Conservation (phyloP, 495 filamentous ascomycete species). For the Aspergillus sclerotioniger region DNA sequence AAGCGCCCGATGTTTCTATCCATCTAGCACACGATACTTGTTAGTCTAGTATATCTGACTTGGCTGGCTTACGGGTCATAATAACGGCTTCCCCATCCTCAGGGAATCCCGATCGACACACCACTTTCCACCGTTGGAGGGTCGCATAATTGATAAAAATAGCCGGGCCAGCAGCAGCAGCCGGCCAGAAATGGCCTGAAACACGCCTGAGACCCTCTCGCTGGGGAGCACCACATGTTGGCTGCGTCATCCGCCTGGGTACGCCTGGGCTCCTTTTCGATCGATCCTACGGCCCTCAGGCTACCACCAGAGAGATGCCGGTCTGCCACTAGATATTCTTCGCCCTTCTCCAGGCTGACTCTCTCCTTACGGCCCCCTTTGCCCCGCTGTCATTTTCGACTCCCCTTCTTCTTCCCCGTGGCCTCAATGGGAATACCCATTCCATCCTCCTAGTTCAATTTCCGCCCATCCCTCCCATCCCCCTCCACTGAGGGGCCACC, state of each 20-base stretch:
- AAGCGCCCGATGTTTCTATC: too few relatives aligned
- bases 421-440: not conserved
- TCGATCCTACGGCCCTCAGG: too few relatives aligned
- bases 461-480: slow-evolving; percentile 1
- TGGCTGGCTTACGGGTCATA: too few relatives aligned
- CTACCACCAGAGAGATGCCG: not conserved
- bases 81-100: too few relatives aligned
- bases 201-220: slow-evolving; percentile 12
- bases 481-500: not conserved
- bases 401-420: not conserved
- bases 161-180: slow-evolving; percentile 4
- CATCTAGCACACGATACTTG: too few relatives aligned
- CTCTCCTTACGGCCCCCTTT: slow-evolving; percentile 8
- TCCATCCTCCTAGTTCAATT: slow-evolving; percentile 4
- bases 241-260: slow-evolving; percentile 29
- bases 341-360: not conserved
- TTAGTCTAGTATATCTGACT: too few relatives aligned
- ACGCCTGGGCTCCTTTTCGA: too few relatives aligned
- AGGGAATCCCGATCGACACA: too few relatives aligned
- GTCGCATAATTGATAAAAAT: not conserved
- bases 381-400: slow-evolving; percentile 4
- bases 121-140: too few relatives aligned
- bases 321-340: not conserved
- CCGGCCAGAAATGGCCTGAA: slow-evolving; percentile 29
- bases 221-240: slow-evolving; percentile 8